These are phyloP conservation scores for Strigomonas culicis DNA, from an alignment of 208 protist genomes.

Conservation along the genomic window DNA sequence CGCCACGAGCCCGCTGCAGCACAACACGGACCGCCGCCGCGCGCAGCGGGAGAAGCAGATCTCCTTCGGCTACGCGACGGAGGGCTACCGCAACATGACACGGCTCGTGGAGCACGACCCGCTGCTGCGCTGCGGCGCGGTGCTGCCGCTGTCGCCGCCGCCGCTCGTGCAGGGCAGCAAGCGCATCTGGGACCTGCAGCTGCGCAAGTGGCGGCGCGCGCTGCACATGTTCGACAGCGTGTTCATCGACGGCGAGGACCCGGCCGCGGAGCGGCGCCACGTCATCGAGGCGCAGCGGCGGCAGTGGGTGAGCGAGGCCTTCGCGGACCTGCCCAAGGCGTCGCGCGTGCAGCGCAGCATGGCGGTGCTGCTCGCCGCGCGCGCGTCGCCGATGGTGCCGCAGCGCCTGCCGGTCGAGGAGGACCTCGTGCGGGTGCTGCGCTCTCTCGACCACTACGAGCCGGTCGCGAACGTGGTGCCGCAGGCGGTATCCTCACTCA, in stretches of 20 bases:
- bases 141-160: constrained; percentile 72
- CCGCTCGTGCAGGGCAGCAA: constrained; percentile 59
- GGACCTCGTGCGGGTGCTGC: constrained; percentile 59
- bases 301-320: constrained; percentile 72
- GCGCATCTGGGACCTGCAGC: constrained; percentile 74
- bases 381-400: constrained; percentile 36
- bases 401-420: constrained; percentile 67
- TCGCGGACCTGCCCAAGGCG: constrained; percentile 24
- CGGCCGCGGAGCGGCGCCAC: constrained; percentile 14
- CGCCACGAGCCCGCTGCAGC: background rate
- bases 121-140: constrained; percentile 57
- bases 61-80: constrained; percentile 65
- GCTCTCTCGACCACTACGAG: constrained; percentile 61
- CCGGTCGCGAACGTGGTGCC: constrained; percentile 70
- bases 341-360: constrained; percentile 35
- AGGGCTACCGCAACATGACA: constrained; percentile 83
- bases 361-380: constrained; percentile 37
- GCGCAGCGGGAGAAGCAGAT: constrained; percentile 81
- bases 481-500: constrained; percentile 72
- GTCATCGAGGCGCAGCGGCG: constrained; percentile 68
- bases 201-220: constrained; percentile 82
- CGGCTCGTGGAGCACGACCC: constrained; percentile 70
- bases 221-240: constrained; percentile 90
- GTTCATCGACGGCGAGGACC: constrained; percentile 76
- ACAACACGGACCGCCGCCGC: constrained; percentile 32